Conservation (phyloP, 2,329 filamentous ascomycete species). For the Hymenoscyphus salicellus region DNA sequence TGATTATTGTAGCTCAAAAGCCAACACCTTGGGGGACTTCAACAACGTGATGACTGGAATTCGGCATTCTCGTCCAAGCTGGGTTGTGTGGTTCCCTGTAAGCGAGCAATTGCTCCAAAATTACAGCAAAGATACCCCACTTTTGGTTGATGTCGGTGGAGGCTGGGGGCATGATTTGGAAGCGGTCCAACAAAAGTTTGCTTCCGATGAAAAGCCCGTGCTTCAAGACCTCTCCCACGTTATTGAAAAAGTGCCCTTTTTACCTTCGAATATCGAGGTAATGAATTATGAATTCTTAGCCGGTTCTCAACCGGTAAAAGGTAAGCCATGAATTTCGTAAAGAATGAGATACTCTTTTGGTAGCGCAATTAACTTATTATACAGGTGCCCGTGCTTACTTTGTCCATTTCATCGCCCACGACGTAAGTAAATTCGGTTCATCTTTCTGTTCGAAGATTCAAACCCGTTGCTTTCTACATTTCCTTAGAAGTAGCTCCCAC, state of each 20-base stretch:
- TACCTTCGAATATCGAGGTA: background rate
- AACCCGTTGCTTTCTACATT: too few species aligned
- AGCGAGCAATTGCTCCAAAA: background rate
- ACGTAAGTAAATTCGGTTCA: background rate
- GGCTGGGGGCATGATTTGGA: background rate
- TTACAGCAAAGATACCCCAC: background rate
- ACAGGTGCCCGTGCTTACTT: background rate
- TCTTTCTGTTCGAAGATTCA: background rate
- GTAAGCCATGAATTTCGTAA: background rate
- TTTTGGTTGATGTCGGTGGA: background rate
- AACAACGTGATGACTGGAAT: background rate
- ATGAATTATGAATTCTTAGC: background rate
- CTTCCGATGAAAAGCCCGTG: background rate
- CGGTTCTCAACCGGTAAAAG: background rate
- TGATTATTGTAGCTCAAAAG: background rate
- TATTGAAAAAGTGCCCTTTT: background rate
- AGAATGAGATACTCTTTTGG: background rate
- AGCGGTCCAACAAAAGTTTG: background rate
- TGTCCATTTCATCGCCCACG: background rate
- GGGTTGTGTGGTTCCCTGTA: background rate
- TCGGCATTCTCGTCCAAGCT: background rate
- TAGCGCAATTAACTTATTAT: background rate
- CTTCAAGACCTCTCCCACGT: background rate
- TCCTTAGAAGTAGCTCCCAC: too few species aligned
- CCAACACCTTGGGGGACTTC: background rate